Base-by-base conservation (phyloP, 2,329 filamentous ascomycete species). In the Calonectria pauciramosa region DNA sequence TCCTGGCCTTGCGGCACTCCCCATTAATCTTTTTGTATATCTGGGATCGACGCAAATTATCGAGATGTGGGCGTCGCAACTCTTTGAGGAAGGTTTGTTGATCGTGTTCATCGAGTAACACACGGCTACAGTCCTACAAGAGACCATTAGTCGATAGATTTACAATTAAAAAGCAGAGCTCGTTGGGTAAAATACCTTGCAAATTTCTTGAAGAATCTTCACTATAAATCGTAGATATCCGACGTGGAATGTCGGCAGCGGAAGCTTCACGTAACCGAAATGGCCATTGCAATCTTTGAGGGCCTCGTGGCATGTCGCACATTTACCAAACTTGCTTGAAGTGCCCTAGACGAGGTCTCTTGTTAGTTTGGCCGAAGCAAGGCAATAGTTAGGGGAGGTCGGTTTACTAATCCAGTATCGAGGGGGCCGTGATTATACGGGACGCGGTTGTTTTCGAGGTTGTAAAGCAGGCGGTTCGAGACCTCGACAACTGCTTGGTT, bases 211-310 rank as follows among this genome's bases (percentile, higher is more conserved):
- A 28, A 99, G 89, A 71, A 98, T 96, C 54, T 93, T 93, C 82
- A 98, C 96, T 77, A 97, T 95, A 84, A 97, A 96, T 83, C 96
- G 97, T 80, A 99, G 91, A 83, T 98, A 99, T 47, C 97, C 97
- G 77, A 99, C 96, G 83, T 99, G 97, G 82, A 99, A 99, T 54
- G 94, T 95, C 6, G 97, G 97, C 68, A 99, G 89, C 1, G 96
- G 95, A 18, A 99, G 91, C 82, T 94, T 93, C 81, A 99, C 94
- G 85, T 98, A 94, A 60, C 97, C 97, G 82, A 99, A 99, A 85
- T 99, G 97, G 18, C 97, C 97, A 80, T 95, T 97, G 85, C 97
- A 99, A 77, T 94, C 92, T 80, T 95, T 91, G 36, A 99, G 88
- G 20, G 92, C 90, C 82, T 96, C 92, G 59, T 94, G 92, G 83